Evolutionary conservation across 1,284 basidiomycete genomes (phyloP).

Genomic region (Leccinum subrobustum): DNA sequence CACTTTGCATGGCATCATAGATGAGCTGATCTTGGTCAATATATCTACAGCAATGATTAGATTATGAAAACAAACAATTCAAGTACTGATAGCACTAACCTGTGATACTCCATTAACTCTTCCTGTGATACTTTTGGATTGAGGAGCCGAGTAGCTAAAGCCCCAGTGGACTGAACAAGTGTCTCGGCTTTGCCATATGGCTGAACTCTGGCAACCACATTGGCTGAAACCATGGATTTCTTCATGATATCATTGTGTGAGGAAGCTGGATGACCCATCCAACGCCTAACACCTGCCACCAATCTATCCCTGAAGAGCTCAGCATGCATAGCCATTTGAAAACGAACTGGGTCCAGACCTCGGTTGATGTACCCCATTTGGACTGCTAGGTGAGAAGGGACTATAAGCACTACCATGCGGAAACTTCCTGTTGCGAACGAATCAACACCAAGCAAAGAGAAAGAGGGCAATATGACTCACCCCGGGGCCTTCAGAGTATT

Average conservation of each 20-base stretch:
- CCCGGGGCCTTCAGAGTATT: constrained; percentile 82
- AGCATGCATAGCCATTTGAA: background rate
- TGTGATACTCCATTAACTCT: constrained; percentile 79
- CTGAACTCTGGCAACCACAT: constrained; percentile 31
- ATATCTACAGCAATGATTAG: constrained; percentile 45
- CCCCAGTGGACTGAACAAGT: constrained; percentile 62
- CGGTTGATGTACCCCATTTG: constrained; percentile 28
- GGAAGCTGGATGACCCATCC: constrained; percentile 58
- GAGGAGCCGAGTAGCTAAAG: constrained; percentile 60
- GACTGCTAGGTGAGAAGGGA: constrained; percentile 66
- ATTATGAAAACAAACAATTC: background rate
- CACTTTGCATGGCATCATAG: constrained; percentile 50
- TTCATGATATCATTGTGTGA: constrained; percentile 32
- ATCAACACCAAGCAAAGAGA: background rate
- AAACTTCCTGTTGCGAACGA: constrained; percentile 51
- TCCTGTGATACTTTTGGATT: constrained; percentile 63
- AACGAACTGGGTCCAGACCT: constrained; percentile 13
- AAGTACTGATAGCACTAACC: constrained; percentile 51
- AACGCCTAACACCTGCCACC: constrained; percentile 70
- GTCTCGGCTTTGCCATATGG: constrained; percentile 17
- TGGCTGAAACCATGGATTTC: constrained; percentile 27
- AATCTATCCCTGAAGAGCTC: constrained; percentile 41
- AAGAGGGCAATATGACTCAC: constrained; percentile 35
- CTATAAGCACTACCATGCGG: constrained; percentile 66
- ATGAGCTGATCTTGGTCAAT: constrained; percentile 71